Percentiles rank a stretch among this genome's conserved stretches.
phyloP scores from a whole-genome alignment of 2,329 filamentous ascomycete genomes.

The Parascedosporium putredinis region DNA sequence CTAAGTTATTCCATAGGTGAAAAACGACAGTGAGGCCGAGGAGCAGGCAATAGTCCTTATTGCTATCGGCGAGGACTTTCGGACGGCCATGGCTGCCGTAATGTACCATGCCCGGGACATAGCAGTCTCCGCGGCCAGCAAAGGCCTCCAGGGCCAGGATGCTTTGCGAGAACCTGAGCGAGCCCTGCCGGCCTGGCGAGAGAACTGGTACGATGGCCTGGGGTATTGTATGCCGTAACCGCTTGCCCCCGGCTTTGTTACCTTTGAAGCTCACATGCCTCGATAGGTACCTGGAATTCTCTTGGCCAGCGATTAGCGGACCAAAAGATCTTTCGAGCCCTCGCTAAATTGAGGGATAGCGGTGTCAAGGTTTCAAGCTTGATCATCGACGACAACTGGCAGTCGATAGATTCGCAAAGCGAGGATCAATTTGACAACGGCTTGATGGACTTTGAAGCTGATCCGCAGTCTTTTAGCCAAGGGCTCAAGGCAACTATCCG shows the following conservation, averaged over 20 bases:
- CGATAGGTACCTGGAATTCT: conserved; percentile 76
- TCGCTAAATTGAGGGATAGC: conserved; percentile 59
- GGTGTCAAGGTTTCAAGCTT: conserved; percentile 72
- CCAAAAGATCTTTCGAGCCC: conserved; percentile 64
- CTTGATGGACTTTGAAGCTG: conserved; percentile 82
- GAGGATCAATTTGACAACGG: conserved; percentile 45
- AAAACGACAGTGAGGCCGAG: conserved; percentile 53
- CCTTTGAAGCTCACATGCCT: no score
- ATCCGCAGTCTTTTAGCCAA: conserved; percentile 64
- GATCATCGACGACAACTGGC: conserved; percentile 98
- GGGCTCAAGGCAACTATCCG: conserved; percentile 64
- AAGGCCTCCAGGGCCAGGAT: not conserved
- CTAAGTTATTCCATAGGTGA: conserved; percentile 27
- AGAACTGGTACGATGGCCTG: conserved; percentile 85
- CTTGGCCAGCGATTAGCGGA: conserved; percentile 76
- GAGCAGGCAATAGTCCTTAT: conserved; percentile 55
- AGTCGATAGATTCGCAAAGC: conserved; percentile 52
- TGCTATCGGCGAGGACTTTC: conserved; percentile 61
- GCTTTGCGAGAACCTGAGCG: conserved; percentile 18
- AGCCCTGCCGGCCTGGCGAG: conserved; percentile 56
- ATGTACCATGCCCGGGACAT: conserved; percentile 75
- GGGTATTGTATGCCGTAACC: conserved; percentile 62
- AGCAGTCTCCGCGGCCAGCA: conserved; percentile 11
- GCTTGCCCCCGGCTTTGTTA: not conserved
- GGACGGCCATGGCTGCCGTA: conserved; percentile 65